Conservation (phyloP, 1,139 yeast genomes). For the Nakaseomyces nivariensis region DNA sequence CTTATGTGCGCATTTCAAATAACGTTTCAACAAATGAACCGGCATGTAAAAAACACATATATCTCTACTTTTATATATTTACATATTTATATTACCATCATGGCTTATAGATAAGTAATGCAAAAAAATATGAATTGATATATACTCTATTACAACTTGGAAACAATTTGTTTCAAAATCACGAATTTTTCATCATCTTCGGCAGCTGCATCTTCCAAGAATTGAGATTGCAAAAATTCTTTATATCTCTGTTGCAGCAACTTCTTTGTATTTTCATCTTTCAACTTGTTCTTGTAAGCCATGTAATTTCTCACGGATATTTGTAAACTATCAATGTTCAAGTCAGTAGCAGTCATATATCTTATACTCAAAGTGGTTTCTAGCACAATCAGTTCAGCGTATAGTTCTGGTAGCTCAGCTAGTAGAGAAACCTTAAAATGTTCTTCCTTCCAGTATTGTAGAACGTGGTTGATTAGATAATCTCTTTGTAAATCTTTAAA, state of each 20-base stretch:
- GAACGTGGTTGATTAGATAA: constrained; percentile 55
- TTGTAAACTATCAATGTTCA: constrained; percentile 48
- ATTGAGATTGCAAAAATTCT: constrained; percentile 33
- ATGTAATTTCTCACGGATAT: constrained; percentile 61
- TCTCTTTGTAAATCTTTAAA: constrained; percentile 62
- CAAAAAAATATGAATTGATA: not conserved
- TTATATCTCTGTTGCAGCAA: constrained; percentile 40
- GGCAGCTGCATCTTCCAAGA: constrained; percentile 20
- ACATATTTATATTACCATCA: too few relatives aligned
- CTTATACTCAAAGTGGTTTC: constrained; percentile 65
- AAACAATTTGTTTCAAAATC: constrained; percentile 30
- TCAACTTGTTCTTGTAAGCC: constrained; percentile 44
- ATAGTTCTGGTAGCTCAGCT: constrained; percentile 18
- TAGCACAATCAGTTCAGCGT: constrained; percentile 37
- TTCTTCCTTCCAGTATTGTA: constrained; percentile 39
- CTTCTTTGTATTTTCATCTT: constrained; percentile 27
- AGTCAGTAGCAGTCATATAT: constrained; percentile 29
- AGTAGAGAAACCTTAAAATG: constrained; percentile 13
- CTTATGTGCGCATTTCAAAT: too few relatives aligned
- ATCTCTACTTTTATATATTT: too few relatives aligned
- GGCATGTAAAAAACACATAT: too few relatives aligned
- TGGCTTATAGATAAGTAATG: not conserved
- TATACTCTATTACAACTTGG: constrained; percentile 21
- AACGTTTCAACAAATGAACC: too few relatives aligned
- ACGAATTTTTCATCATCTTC: constrained; percentile 27